These are phyloP conservation scores for Paramecium caudatum DNA, from an alignment of 73 alveolate genomes.

Conservation along the genomic window DNA sequence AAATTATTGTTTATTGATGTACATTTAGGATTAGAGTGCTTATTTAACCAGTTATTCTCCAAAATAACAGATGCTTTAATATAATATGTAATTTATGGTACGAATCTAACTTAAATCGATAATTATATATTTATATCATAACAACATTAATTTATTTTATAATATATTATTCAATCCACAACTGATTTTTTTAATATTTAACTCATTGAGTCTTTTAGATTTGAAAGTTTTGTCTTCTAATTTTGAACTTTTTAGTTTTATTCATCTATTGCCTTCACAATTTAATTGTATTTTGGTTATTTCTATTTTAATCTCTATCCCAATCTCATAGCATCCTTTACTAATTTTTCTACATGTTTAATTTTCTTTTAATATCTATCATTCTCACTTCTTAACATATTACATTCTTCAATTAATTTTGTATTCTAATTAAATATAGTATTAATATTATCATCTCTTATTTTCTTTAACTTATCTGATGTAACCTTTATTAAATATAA, in stretches of 20 bases:
- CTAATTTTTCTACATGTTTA: constrained; percentile 73
- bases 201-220: constrained; percentile 66
- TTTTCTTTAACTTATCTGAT: constrained; percentile 69
- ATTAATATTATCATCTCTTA: constrained; percentile 71
- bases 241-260: constrained; percentile 30
- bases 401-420: constrained; percentile 75
- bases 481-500: constrained; percentile 72
- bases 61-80: too few species aligned
- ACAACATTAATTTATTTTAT: too few species aligned
- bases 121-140: too few species aligned
- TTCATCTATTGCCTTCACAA: constrained; percentile 45
- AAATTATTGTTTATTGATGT: too few species aligned
- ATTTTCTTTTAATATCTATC: constrained; percentile 70
- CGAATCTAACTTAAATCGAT: too few species aligned
- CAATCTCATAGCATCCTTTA: constrained; percentile 73
- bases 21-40: too few species aligned
- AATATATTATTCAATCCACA: constrained; percentile 67
- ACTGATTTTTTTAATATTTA: constrained; percentile 63
- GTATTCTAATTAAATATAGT: constrained; percentile 73
- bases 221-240: constrained; percentile 40
- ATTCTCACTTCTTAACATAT: constrained; percentile 74
- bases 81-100: too few species aligned
- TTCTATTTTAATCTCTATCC: constrained; percentile 63
- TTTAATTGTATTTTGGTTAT: constrained; percentile 41
- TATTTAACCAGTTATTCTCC: too few species aligned